A percentile compares a stretch with the other conserved stretches of the same genome.
These are phyloP conservation scores for Zygotorulaspora mrakii DNA, from an alignment of 1,139 yeast genomes.

Conservation along the genomic window DNA sequence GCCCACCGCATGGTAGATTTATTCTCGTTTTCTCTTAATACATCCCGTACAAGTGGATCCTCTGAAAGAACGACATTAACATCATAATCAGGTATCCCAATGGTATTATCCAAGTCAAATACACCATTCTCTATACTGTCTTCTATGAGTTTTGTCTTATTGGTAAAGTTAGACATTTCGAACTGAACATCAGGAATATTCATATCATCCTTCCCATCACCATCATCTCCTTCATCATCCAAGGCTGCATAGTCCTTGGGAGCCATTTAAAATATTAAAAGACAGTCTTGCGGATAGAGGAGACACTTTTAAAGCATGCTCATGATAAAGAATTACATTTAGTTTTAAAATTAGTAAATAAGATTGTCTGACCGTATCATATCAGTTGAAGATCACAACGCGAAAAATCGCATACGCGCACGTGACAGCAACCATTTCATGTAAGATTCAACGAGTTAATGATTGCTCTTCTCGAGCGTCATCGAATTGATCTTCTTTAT, in stretches of 20 bases:
- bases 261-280: no score
- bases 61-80: background rate
- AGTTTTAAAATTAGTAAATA: no score
- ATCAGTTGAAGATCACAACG: no score
- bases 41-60: constrained; percentile 8
- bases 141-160: background rate
- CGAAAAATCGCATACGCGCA: no score
- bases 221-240: constrained; percentile 1
- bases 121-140: background rate
- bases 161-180: background rate
- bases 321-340: no score
- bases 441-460: background rate
- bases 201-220: background rate
- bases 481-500: constrained; percentile 15
- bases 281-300: no score
- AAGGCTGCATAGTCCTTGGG: background rate
- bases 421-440: no score
- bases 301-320: no score
- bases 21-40: constrained; percentile 18
- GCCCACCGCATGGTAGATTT: constrained; percentile 66
- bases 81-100: background rate
- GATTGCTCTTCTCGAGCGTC: constrained; percentile 17
- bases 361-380: no score
- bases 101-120: no score
- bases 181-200: background rate